Base-by-base conservation (phyloP, 2,329 filamentous ascomycete species). In the Capronia americana region DNA sequence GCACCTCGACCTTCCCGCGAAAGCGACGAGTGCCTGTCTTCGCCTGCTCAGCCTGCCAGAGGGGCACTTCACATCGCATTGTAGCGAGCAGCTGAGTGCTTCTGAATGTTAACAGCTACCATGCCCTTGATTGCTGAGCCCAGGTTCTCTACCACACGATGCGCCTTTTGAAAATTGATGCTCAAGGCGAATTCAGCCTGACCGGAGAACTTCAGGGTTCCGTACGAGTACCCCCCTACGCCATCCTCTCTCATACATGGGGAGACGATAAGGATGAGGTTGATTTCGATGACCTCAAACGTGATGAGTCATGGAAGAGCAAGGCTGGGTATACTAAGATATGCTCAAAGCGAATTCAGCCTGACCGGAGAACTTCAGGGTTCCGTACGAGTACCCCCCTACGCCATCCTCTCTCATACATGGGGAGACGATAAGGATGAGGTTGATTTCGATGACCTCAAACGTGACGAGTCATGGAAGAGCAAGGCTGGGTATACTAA, bases 181-280 rank as follows among this genome's bases (percentile, higher is more conserved):
- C 4, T 44, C 14, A 17, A 7, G 38, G 38, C 6, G 38, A 7
- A n/a, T 6, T 44, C 38, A 44, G 38, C 32, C 32, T 34, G 3
- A 34, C 32, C 32, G 32, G 11, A 34, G 32, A 34, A 6, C 32
- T 34, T 10, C 32, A 34, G 2, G 32, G 11, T 10, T 10, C 8
- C 32, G 7, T 34, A n/a, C n/a, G n/a, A n/a, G n/a, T n/a, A 10
- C 32, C 32, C 32, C 7, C 32, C n/a, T 73, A 73, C 48, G 71
- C 72, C n/a, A 72, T 73, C 12, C 68, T 73, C 12, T 73, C 70
- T 3, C 73, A 74, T 57, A 73, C 69, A 1, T 74, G 73, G 73
- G 71, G 63, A n/a, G 17, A 20, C 2, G 64, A 67, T 12, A 66
- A 71, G 11, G 67, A 70, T 12, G 72, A 74, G 55, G 62, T 74